phyloP scores from a whole-genome alignment of 2,329 filamentous ascomycete genomes.

The Ambrosiella xylebori region DNA sequence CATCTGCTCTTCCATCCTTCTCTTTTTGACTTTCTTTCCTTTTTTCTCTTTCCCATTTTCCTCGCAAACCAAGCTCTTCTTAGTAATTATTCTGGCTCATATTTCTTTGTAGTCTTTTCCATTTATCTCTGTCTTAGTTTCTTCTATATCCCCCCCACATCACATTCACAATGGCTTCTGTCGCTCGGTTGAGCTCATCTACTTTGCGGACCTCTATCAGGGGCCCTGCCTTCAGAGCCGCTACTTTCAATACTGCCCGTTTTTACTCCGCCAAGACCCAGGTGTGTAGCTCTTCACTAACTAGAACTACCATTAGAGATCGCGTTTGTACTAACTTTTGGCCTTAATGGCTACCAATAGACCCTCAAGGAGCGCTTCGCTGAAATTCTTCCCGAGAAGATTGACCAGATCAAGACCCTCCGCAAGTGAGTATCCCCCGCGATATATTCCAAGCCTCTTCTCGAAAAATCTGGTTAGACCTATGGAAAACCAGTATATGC shows the following conservation, averaged over 20 bases:
- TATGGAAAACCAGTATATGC: conserved; percentile 12
- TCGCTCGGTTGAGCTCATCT: conserved; percentile 64
- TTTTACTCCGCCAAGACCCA: conserved; percentile 88
- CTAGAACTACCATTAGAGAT: background rate
- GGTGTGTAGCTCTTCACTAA: conserved; percentile 28
- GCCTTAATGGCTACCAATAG: conserved; percentile 28
- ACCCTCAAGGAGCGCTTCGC: conserved; percentile 97
- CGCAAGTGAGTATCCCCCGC: conserved; percentile 52
- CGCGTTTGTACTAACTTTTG: conserved; percentile 10
- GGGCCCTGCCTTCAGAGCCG: conserved; percentile 49
- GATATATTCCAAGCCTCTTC: background rate
- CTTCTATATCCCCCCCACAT: conserved; percentile 16
- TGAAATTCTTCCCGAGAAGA: conserved; percentile 84
- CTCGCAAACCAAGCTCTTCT: background rate
- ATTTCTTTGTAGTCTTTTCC: background rate
- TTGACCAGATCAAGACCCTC: conserved; percentile 98
- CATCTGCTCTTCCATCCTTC: conserved; percentile 21
- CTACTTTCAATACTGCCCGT: conserved; percentile 67
- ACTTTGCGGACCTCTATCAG: conserved; percentile 63
- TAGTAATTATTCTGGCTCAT: conserved; percentile 1
- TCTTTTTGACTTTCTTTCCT: conserved; percentile 19
- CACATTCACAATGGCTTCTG: conserved; percentile 54
- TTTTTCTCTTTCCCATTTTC: conserved; percentile 11
- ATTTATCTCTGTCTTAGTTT: conserved; percentile 13
- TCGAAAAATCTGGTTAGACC: too few relatives aligned